phyloP scores from a whole-genome alignment of 2,329 filamentous ascomycete species.

The Shiraia bambusicola region DNA sequence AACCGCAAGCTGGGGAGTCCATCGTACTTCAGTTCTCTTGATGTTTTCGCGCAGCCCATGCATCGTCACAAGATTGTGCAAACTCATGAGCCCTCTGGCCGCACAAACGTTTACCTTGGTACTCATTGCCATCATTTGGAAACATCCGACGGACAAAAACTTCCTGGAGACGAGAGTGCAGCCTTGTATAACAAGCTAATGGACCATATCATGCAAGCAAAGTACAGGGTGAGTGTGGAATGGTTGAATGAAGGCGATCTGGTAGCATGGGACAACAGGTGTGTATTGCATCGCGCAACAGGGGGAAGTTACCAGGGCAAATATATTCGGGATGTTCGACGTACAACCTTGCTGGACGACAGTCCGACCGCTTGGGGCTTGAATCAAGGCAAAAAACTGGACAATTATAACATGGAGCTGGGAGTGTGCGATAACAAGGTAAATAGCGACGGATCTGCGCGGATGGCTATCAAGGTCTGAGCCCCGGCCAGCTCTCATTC shows the following conservation, averaged over 20 bases:
- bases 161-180: slow-evolving; percentile 24
- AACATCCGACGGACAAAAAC: slow-evolving; percentile 11
- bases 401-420: too few relatives aligned
- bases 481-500: too few relatives aligned
- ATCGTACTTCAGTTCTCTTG: slow-evolving; percentile 50
- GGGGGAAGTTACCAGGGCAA: slow-evolving; percentile 52
- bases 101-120: slow-evolving; percentile 57
- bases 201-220: slow-evolving; percentile 49
- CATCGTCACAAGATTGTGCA: slow-evolving; percentile 53
- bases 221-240: slow-evolving; percentile 49
- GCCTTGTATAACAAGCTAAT: slow-evolving; percentile 46
- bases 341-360: slow-evolving; percentile 57
- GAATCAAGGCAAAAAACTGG: slow-evolving; percentile 26
- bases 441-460: too few relatives aligned
- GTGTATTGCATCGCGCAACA: slow-evolving; percentile 55
- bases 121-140: slow-evolving; percentile 57
- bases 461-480: too few relatives aligned
- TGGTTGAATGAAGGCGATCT: slow-evolving; percentile 55
- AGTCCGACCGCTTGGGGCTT: slow-evolving; percentile 46
- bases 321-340: slow-evolving; percentile 55
- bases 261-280: slow-evolving; percentile 50
- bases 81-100: slow-evolving; percentile 53
- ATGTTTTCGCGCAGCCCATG: slow-evolving; percentile 42
- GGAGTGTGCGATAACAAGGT: too few relatives aligned
- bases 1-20: slow-evolving; percentile 55